Base-by-base conservation (phyloP, 768 basidiomycete species). In the Nidularia pulvinata region DNA sequence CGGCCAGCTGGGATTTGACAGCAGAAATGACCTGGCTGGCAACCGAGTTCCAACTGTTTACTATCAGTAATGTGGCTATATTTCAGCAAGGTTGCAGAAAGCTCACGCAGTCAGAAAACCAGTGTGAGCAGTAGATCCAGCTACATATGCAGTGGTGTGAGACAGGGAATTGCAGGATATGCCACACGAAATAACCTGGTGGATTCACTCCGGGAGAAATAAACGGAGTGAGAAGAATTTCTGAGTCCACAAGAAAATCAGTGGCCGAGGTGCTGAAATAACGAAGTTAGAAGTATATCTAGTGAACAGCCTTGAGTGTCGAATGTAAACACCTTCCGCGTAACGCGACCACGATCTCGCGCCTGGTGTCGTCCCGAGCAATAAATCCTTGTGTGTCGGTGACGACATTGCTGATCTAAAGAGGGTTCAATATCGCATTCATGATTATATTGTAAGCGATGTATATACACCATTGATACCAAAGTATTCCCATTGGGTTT, bases 351-450 rank as follows among this genome's bases (percentile, higher is more conserved):
- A 80, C 55, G 43, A 80, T 63, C 54, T 80, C 78, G 51, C 69
- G 60, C 32, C 68, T 62, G 1, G 56, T 62, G 52, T 79, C 75
- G 53, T 80, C 79, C 16, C 75, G 68, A 1, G 71, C 77, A 25
- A 80, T 67, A 50, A 73, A 80, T 22, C 78, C 79, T 63, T 73
- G 73, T 2, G 72, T 71, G 22, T 70, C 66, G 11, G 74, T 74
- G n/a, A 70, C 5, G 2, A 70, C 35, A 48, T 71, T 60, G 49
- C 54, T 65, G 52, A 79, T 72, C 77, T 78, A 52, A 13, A 51
- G 36, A 46, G 7, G 37, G 4, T n/a, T 10, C n/a, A 42, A 19
- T 33, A 11, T 25, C 25, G 33, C n/a, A 51, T 7, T 39, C 11
- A 48, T 33, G 25, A 22, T 42, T 19, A n/a, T 39, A 4, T 30